Evolutionary conservation across 129 eudicot species (phyloP).

Genomic region (Lactuca saligna): DNA sequence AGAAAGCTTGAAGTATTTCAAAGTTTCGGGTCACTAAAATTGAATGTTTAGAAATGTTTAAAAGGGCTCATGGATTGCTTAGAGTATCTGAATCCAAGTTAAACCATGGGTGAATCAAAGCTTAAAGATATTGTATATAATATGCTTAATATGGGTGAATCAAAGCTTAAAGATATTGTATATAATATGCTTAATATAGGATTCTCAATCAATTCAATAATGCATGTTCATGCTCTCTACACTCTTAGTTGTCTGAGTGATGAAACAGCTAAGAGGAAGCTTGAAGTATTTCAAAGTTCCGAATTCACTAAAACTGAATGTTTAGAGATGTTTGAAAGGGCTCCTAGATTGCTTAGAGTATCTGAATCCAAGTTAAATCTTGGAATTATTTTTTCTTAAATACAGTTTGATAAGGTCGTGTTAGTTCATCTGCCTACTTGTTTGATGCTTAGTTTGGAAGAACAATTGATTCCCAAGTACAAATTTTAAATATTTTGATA

Average conservation of each 20-base stretch:
- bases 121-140: too few relatives aligned
- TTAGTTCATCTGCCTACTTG: slow-evolving; percentile 23
- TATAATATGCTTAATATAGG: too few relatives aligned
- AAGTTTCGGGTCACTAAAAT: too few relatives aligned
- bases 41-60: too few relatives aligned
- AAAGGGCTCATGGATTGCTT: too few relatives aligned
- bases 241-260: slow-evolving; percentile 32
- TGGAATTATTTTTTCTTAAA: slow-evolving; percentile 40
- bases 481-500: slow-evolving; percentile 36
- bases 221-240: slow-evolving; percentile 39
- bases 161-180: too few relatives aligned
- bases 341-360: slow-evolving; percentile 37
- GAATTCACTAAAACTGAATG: slow-evolving; percentile 44
- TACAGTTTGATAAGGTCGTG: slow-evolving; percentile 28
- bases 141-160: too few relatives aligned
- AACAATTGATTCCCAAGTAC: slow-evolving; percentile 44
- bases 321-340: slow-evolving; percentile 33
- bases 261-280: slow-evolving; percentile 36
- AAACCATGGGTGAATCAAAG: too few relatives aligned
- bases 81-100: too few relatives aligned
- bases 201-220: too few relatives aligned
- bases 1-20: too few relatives aligned
- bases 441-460: slow-evolving; percentile 45
- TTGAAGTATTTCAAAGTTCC: slow-evolving; percentile 25
- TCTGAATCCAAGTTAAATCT: slow-evolving; percentile 40